phyloP scores from a whole-genome alignment of 805 yeast species.

The Sugiyamaella valdiviana region DNA sequence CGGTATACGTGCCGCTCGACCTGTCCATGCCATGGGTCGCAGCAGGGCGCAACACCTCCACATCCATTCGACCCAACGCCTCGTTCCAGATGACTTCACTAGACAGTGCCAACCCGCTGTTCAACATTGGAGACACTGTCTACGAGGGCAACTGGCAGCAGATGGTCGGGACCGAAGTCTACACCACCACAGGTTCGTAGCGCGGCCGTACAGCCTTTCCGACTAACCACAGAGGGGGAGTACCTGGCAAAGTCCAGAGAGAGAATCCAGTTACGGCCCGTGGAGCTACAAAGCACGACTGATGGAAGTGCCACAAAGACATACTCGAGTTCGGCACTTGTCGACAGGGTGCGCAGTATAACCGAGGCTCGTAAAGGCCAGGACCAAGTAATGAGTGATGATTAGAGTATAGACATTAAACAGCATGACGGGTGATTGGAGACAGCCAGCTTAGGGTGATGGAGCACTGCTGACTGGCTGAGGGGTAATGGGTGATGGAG shows the following conservation, averaged over 20 bases:
- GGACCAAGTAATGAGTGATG: background rate
- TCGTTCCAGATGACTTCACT: slow-evolving; percentile 52
- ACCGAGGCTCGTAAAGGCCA: background rate
- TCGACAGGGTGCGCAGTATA: background rate
- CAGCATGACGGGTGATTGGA: too few relatives aligned
- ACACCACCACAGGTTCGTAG: slow-evolving; percentile 20
- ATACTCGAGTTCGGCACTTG: background rate
- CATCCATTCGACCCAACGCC: slow-evolving; percentile 34
- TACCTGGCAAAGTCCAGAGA: slow-evolving; percentile 23
- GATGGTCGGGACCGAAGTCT: slow-evolving; percentile 71
- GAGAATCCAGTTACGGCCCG: slow-evolving; percentile 23
- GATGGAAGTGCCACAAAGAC: background rate
- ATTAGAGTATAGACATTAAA: too few relatives aligned
- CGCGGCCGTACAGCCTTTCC: background rate
- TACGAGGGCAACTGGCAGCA: slow-evolving; percentile 73
- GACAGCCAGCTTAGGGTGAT: too few relatives aligned
- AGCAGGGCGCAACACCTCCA: slow-evolving; percentile 1
- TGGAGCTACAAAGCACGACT: slow-evolving; percentile 3
- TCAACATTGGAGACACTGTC: slow-evolving; percentile 51
- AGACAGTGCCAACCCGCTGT: slow-evolving; percentile 47
- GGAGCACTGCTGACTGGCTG: too few relatives aligned
- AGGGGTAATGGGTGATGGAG: too few relatives aligned
- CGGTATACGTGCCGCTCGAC: slow-evolving; percentile 51
- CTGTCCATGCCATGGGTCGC: slow-evolving; percentile 26
- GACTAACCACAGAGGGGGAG: slow-evolving; percentile 23